Base-by-base conservation (phyloP, 2,329 filamentous ascomycete genomes). In the Diaporthe nobilis region DNA sequence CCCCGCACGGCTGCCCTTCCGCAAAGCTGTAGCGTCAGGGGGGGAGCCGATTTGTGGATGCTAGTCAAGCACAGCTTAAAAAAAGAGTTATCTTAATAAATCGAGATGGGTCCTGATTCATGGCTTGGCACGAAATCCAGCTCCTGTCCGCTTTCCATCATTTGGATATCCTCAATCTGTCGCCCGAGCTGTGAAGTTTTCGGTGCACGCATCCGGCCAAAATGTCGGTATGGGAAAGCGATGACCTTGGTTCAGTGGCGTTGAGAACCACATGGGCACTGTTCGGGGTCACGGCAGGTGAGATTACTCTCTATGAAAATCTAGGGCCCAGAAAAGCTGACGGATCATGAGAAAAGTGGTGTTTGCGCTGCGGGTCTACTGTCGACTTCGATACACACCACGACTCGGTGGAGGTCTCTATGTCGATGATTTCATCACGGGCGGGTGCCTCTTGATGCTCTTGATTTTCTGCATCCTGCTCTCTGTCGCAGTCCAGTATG, bases 371-470 rank as follows among this genome's bases (percentile, higher is more conserved):
- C 81, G 82, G 20, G 75, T 82, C 1, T 77, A 79, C 58, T 81
- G 79, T 44, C 79, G 82, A 28, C 57, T 79, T 12, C 74, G 63
- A n/a, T 80, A 78, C 42, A 76, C 77, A 55, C 49, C 61, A 15
- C 51, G 67, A n/a, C 73, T 60, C 2, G 77, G 77, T 22, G 77
- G 75, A 9, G 80, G 81, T 7, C 74, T 83, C 8, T 81, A 81
- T 28, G 67, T 80, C 20, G 82, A 83, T 67, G 82, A 83, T 72
- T 79, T 80, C 63, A 82, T 82, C 65, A 83, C 82, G 2, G 51
- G 81, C 31, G 71, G 77, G 60, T 83, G 82, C 68, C 77, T 82
- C 25, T 34, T 78, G 9, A 77, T 83, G 61, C 80, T 81, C 71
- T 75, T 82, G 20, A 75, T 78, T 4, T 80, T 81, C n/a, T 82